phyloP scores from a whole-genome alignment of 257 asterid genomes.

The Ajuga chamaepitys region DNA sequence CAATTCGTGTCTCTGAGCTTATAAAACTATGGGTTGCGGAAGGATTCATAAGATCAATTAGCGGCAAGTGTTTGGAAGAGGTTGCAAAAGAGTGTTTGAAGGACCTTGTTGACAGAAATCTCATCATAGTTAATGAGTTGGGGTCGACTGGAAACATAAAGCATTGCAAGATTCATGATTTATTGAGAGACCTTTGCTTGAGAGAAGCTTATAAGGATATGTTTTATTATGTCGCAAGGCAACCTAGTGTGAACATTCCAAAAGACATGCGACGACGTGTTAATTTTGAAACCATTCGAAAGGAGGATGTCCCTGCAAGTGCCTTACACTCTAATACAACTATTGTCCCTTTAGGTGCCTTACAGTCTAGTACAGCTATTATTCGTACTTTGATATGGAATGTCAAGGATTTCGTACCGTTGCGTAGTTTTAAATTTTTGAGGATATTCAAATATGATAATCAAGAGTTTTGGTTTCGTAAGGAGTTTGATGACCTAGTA shows the following conservation, averaged over 20 bases:
- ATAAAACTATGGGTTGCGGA: background rate
- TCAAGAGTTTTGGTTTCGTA: too few species aligned
- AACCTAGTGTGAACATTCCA: background rate
- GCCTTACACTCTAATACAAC: too few species aligned
- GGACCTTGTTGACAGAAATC: slow-evolving; percentile 1
- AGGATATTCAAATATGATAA: background rate
- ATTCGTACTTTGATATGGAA: background rate
- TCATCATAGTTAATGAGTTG: background rate
- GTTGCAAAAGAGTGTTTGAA: background rate
- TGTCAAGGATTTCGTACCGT: background rate
- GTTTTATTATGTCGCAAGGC: background rate
- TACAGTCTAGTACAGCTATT: too few species aligned
- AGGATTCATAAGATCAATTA: background rate
- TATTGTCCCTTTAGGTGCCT: too few species aligned
- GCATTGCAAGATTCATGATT: background rate
- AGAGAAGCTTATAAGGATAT: background rate
- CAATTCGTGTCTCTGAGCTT: too few species aligned
- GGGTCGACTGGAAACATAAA: background rate
- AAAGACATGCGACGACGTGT: too few species aligned
- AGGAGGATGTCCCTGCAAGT: too few species aligned
- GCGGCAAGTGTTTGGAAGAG: background rate
- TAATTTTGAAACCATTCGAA: too few species aligned
- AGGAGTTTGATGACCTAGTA: too few species aligned
- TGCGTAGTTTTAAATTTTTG: background rate
- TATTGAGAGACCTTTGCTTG: background rate